Evolutionary conservation across 1,139 yeast species (phyloP), one percentile per base, ranked within the genome.

Genomic region (Hemisphaericaspora lyxosophila): DNA sequence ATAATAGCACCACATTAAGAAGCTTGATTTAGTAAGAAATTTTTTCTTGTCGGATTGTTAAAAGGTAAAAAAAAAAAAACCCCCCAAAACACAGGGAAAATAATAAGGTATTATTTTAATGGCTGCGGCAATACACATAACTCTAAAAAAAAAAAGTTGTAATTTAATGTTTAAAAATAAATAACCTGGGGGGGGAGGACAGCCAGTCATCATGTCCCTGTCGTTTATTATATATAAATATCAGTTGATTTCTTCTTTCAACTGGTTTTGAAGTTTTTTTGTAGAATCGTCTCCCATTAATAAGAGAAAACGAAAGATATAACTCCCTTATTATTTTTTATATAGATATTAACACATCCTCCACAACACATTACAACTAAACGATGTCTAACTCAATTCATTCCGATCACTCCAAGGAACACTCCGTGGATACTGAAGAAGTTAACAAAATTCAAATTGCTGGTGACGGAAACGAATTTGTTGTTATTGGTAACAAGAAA

Each of bases 401-500:
- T 22, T 24, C 27, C 15, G 34, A 22, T 9, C 34, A 31, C 14
- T 31, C 34, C 23, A 31, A 31, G 12, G 34, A 31, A 13, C 34
- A 31, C 3, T 31, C 34, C 8, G 13, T 31, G n/a, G 24, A 30
- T 14, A 31, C 28, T 3, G 34, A 31, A 20, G 23, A 20, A 4
- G 33, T 59, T 2, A 49, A 51, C 9, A 52, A 48, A 40, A 42
- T 59, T 15, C 42, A 46, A 7, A 38, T 51, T 20, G 34, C 55
- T 8, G 62, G 62, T 12, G 58, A 50, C 2, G 42, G 48, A 20
- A 47, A 51, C 26, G 62, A 60, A 39, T 59, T 38, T 38, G 43
- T 60, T 34, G 50, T 50, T 19, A 57, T 68, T 25, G 71, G 70
- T 4, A 55, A 59, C 39, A 60, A 57, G 31, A 63, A 59, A 36